Percentiles rank a stretch among this genome's conserved stretches.
phyloP scores from a whole-genome alignment of 768 basidiomycete genomes.

The Jaapia argillacea region DNA sequence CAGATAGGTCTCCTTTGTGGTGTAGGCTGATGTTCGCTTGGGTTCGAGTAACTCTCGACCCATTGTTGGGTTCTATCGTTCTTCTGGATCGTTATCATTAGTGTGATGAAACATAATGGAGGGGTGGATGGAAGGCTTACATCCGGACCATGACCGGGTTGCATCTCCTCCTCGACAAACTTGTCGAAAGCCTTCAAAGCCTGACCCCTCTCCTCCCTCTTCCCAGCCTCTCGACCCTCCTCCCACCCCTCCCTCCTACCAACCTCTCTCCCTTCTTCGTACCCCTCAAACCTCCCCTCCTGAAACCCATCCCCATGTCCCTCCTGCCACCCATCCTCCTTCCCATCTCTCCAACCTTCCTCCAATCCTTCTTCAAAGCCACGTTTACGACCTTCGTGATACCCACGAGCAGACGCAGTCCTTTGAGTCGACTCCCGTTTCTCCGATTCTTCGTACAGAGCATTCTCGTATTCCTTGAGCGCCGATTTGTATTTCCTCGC shows the following conservation, averaged over 20 bases:
- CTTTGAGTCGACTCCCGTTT: constrained; percentile 16
- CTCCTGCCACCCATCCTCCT: constrained; percentile 15
- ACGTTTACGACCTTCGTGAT: constrained; percentile 27
- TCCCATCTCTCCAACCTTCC: constrained; percentile 29
- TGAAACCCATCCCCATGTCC: constrained; percentile 16
- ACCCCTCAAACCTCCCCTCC: constrained; percentile 26
- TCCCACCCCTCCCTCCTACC: constrained; percentile 26
- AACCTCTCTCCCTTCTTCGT: constrained; percentile 22
- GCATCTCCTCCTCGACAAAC: constrained; percentile 36
- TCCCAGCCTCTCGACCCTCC: constrained; percentile 27
- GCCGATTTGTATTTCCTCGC: constrained; percentile 32
- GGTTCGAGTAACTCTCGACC: not conserved
- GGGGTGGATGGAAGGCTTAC: not conserved
- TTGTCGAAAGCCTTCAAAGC: constrained; percentile 51
- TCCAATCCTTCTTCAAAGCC: constrained; percentile 25
- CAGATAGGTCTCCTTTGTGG: not conserved
- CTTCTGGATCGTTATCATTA: not conserved
- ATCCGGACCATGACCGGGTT: not conserved
- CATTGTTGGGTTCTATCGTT: not conserved
- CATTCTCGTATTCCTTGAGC: constrained; percentile 33
- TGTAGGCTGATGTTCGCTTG: not conserved
- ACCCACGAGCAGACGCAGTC: constrained; percentile 31
- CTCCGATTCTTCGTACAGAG: constrained; percentile 33
- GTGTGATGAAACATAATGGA: not conserved
- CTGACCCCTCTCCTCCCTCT: constrained; percentile 39